Percentiles rank a stretch among this genome's conserved stretches.
Conservation (phyloP, 192 early-diverging fungal species). For the Backusella australiensis region DNA sequence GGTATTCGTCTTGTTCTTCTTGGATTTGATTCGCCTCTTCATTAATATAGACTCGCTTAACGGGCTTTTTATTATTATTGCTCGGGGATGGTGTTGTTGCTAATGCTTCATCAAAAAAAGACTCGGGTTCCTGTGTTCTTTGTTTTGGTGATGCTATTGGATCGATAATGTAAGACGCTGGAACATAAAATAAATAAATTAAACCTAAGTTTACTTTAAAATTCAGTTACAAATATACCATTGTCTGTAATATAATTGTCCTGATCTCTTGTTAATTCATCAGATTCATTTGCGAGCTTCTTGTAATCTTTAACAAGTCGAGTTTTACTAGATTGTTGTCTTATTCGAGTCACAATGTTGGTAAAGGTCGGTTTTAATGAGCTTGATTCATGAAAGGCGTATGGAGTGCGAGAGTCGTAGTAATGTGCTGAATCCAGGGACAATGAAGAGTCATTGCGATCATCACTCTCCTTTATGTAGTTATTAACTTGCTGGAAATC, state of each 20-base stretch:
- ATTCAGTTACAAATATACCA: neutral
- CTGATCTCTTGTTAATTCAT: slow-evolving; percentile 2
- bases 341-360: neutral
- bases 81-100: neutral
- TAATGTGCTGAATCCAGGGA: neutral
- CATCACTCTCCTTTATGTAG: neutral
- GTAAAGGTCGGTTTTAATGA: slow-evolving; percentile 4
- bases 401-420: neutral
- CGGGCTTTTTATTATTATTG: neutral
- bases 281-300: neutral
- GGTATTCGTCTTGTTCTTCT: neutral
- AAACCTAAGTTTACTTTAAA: neutral
- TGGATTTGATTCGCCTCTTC: slow-evolving; percentile 6
- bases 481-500: slow-evolving; percentile 5
- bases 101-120: neutral
- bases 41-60: slow-evolving; percentile 1
- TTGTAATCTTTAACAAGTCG: neutral
- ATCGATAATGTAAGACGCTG: neutral
- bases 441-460: neutral
- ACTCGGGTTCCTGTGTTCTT: neutral
- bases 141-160: neutral
- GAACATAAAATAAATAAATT: neutral
- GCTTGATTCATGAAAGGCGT: neutral
- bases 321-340: slow-evolving; percentile 10
- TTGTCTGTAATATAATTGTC: neutral